These are phyloP conservation scores for Sphaceloma murrayae DNA, from an alignment of 2,329 filamentous ascomycete genomes.

Conservation along the genomic window DNA sequence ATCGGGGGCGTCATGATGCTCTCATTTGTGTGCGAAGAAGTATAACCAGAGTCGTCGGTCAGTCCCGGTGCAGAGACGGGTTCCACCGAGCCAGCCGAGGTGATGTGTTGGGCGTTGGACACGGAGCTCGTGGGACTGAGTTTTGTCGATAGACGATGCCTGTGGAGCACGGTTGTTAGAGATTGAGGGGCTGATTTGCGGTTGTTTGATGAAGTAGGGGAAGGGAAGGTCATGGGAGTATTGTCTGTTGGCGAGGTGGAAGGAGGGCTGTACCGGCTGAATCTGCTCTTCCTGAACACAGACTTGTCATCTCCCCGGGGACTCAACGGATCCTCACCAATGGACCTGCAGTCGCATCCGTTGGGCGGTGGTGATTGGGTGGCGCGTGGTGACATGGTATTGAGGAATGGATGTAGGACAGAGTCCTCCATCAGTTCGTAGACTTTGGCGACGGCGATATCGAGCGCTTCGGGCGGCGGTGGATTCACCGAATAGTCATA, in stretches of 20 bases:
- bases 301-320: constrained; percentile 18
- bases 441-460: constrained; percentile 76
- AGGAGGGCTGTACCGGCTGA: constrained; percentile 30
- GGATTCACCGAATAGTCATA: constrained; percentile 52
- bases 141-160: constrained; percentile 28
- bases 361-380: constrained; percentile 32
- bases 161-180: constrained; percentile 25
- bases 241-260: constrained; percentile 24
- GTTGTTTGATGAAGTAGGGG: constrained; percentile 19
- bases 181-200: constrained; percentile 29
- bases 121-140: constrained; percentile 27
- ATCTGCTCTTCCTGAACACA: constrained; percentile 17
- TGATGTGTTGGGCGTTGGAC: constrained; percentile 17
- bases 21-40: constrained; percentile 40
- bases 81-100: constrained; percentile 23
- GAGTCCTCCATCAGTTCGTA: constrained; percentile 98
- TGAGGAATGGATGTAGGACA: constrained; percentile 83
- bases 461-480: constrained; percentile 63
- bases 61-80: constrained; percentile 37
- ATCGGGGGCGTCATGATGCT: constrained; percentile 66
- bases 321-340: not conserved
- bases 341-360: constrained; percentile 22
- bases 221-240: constrained; percentile 23
- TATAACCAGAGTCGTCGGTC: constrained; percentile 56
- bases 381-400: constrained; percentile 44